Evolutionary conservation across 129 eudicot genomes (phyloP).

Genomic region (Centrapalus pauciflorus): DNA sequence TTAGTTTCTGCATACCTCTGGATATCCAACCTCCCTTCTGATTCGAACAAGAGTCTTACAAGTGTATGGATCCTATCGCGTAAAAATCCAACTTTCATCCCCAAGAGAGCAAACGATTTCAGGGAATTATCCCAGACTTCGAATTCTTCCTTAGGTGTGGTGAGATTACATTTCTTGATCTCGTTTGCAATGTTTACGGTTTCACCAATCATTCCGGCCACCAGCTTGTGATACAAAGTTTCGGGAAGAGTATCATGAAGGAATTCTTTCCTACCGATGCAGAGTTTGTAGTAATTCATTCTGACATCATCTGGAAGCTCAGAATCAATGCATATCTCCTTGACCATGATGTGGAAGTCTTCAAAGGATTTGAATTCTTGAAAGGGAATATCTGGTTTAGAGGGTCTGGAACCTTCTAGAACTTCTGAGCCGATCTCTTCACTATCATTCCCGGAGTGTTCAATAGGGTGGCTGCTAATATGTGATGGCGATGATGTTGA

Average conservation of each 20-base stretch:
- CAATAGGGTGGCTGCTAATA: slow-evolving; percentile 1
- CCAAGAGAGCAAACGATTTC: slow-evolving; percentile 54
- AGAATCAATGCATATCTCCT: slow-evolving; percentile 52
- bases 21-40: slow-evolving; percentile 26
- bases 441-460: slow-evolving; percentile 35
- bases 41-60: slow-evolving; percentile 32
- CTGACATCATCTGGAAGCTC: slow-evolving; percentile 54
- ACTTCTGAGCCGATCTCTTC: slow-evolving; percentile 22
- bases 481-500: neutral
- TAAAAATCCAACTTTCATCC: slow-evolving; percentile 64
- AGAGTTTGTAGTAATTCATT: slow-evolving; percentile 51
- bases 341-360: slow-evolving; percentile 50
- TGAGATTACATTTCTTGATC: slow-evolving; percentile 44
- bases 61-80: slow-evolving; percentile 39
- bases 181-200: slow-evolving; percentile 51
- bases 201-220: slow-evolving; percentile 57
- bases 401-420: slow-evolving; percentile 16
- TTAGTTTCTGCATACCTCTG: slow-evolving; percentile 35
- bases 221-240: slow-evolving; percentile 36
- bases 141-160: slow-evolving; percentile 37
- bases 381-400: slow-evolving; percentile 14
- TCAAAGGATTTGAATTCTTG: slow-evolving; percentile 38
- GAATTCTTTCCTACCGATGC: slow-evolving; percentile 38
- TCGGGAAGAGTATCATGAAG: slow-evolving; percentile 54
- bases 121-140: slow-evolving; percentile 59